Evolutionary conservation across 148 eudicot species (phyloP), one percentile per base, ranked within the genome.

Genomic region (Cornus suecica): DNA sequence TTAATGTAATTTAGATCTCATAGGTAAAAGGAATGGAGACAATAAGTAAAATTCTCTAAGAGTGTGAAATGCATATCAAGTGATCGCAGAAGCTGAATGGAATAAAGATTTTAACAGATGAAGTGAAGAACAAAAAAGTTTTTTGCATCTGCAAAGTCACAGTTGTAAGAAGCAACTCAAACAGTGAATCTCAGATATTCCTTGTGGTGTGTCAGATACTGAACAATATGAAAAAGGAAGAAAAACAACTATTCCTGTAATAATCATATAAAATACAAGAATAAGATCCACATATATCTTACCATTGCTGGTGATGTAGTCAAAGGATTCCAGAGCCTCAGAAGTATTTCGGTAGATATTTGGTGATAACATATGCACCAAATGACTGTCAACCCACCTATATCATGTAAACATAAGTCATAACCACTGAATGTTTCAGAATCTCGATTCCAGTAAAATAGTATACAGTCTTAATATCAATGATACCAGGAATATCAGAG

Each of bases 251-350:
- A 20, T 58, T 22, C 5, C 20, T 0, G 1, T 58, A n/a, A 25
- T 14, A 1, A 51, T 18, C 23, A 20, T 18, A 30, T 66, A 18
- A 7, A 28, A 20, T 65, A 16, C 23, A 29, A n/a, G 5, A 20
- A 8, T 66, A 29, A n/a, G 48, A 58, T 29, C 15, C 37, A 45
- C n/a, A 24, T 24, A 29, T 9, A 23, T 30, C 77, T 80, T 80
- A 90, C 94, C 92, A 74, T 88, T 85, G 77, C 80, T 90, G 60
- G 94, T 86, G 41, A 90, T 90, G 70, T 87, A 90, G 69, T 90
- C 90, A 70, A 88, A 90, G 45, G 94, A 87, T 73, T 90, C 94
- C 23, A 90, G 85, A 72, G 94, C 94, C 85, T 90, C 94, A 29
- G 86, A 83, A 28, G 88, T 82, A 54, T 88, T 61, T 20, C 92